Conservation (phyloP, 1,284 basidiomycete species). For the Fomitopsis palustris region DNA sequence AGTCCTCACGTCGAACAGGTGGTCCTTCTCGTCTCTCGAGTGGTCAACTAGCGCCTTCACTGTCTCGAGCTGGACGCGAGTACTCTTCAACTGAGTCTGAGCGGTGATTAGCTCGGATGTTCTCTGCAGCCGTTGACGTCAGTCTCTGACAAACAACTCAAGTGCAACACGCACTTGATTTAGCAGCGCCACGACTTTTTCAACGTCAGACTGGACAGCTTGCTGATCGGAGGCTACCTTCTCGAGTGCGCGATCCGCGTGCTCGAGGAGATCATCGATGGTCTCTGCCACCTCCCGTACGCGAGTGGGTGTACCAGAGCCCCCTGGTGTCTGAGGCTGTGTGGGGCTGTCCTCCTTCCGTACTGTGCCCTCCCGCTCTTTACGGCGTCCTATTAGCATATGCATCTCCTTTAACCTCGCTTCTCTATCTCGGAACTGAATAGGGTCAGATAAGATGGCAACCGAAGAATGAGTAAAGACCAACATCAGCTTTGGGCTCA, state of each 20-base stretch:
- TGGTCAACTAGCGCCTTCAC: conserved; percentile 74
- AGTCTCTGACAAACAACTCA: neutral
- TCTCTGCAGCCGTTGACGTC: conserved; percentile 36
- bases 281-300: conserved; percentile 25
- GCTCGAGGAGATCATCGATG: conserved; percentile 50
- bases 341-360: conserved; percentile 18
- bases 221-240: conserved; percentile 52
- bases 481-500: neutral
- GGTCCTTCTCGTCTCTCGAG: conserved; percentile 82
- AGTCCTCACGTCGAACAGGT: conserved; percentile 78
- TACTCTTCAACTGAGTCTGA: conserved; percentile 61
- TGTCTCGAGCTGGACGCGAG: conserved; percentile 71
- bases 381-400: conserved; percentile 58
- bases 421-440: conserved; percentile 47
- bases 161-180: conserved; percentile 46
- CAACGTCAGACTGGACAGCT: conserved; percentile 45
- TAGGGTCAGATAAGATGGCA: neutral
- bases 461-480: conserved; percentile 1
- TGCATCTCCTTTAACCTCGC: conserved; percentile 78
- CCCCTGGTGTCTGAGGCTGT: conserved; percentile 12
- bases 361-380: conserved; percentile 42
- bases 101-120: conserved; percentile 53
- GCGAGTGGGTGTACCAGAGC: conserved; percentile 19
- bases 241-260: conserved; percentile 54
- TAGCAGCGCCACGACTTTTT: conserved; percentile 44